Evolutionary conservation across 352 stramenopile species (phyloP), one percentile per base, ranked within the genome.

Genomic region (Phytophthora litchii): DNA sequence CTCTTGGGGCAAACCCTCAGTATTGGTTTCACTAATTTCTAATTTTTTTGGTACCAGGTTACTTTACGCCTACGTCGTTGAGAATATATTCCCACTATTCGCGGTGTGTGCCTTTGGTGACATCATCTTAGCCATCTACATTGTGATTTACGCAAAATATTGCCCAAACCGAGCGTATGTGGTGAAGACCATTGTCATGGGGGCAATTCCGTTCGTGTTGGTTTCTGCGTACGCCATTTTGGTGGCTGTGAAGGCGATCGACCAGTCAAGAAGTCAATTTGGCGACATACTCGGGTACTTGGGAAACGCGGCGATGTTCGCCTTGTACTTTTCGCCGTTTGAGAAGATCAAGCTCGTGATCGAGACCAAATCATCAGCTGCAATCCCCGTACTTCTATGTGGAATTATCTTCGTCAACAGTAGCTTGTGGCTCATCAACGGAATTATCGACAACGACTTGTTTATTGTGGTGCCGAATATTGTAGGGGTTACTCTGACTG

Each of bases 371-470:
- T 71, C 55, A 4, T 60, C 66, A 2, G 53, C 65, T 52, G 78
- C 70, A 3, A 85, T 91, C 25, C 67, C 67, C 3, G 69, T 84
- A n/a, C n/a, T 69, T n/a, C 75, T 91, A 57, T 73, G 74, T 16
- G 14, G 52, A 5, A 70, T 76, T 23, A 80, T 75, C 3, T 65
- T 70, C 8, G 10, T 74, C 49, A 91, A 86, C 70, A 83, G 80
- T 49, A 38, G 50, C 2, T 60, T 89, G 29, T 89, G 81, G 76
- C 49, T 82, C 49, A 21, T 77, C 41, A 83, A 81, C 49, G 76
- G 74, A 9, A 52, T 78, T 16, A 27, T 86, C 13, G 65, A 78
- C 42, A 23, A 75, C 29, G 74, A 91, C 23, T 29, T 70, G 12
- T 67, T 89, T 20, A 62, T 91, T 2, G 29, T 84, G 23, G 65